phyloP scores from a whole-genome alignment of 805 yeast genomes.

The Kuraishia cidri region DNA sequence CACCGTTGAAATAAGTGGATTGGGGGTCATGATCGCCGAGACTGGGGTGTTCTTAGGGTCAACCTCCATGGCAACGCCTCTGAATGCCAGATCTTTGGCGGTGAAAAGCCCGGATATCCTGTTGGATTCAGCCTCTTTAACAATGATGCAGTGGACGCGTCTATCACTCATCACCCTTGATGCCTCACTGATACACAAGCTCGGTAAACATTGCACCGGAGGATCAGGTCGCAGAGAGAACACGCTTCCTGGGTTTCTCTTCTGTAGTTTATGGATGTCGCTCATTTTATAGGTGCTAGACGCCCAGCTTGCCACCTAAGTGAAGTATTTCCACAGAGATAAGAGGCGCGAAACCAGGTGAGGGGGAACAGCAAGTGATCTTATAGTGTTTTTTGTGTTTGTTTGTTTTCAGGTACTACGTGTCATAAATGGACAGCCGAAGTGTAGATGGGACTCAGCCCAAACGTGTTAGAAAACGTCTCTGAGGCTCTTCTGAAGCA shows the following conservation, averaged over 20 bases:
- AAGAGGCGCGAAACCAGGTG: too few species aligned
- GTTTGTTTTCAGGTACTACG: too few species aligned
- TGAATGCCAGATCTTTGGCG: slow-evolving; percentile 35
- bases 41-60: slow-evolving; percentile 19
- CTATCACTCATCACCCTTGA: slow-evolving; percentile 26
- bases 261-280: too few species aligned
- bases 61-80: slow-evolving; percentile 23
- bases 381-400: too few species aligned
- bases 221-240: slow-evolving; percentile 20
- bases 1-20: slow-evolving; percentile 24
- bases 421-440: too few species aligned
- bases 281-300: too few species aligned
- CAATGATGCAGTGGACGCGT: slow-evolving; percentile 30
- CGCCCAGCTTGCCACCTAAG: too few species aligned
- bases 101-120: slow-evolving; percentile 30
- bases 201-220: slow-evolving; percentile 24
- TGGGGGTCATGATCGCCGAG: slow-evolving; percentile 27
- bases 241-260: background rate
- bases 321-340: too few species aligned
- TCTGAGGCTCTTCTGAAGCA: too few species aligned
- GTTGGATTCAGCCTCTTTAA: slow-evolving; percentile 16
- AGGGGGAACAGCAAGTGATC: too few species aligned
- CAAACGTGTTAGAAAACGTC: too few species aligned
- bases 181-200: slow-evolving; percentile 20
- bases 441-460: too few species aligned